Evolutionary conservation across 495 filamentous ascomycete species (phyloP).

Genomic region (Amniculicola lignicola): DNA sequence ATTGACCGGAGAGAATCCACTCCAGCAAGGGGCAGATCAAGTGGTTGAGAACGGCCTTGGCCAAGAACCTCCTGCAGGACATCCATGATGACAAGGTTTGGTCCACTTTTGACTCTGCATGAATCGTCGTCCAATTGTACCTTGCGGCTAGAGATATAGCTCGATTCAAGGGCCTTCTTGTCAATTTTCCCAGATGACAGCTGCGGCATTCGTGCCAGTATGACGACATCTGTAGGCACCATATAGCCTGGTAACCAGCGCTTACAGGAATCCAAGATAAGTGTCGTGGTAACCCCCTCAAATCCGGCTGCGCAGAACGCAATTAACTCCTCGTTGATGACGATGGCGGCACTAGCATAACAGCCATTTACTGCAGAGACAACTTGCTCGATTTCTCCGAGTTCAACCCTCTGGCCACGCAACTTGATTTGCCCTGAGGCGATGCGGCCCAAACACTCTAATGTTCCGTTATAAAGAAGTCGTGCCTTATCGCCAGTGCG

Average conservation of each 20-base stretch:
- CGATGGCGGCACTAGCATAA: conserved; percentile 55
- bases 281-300: conserved; percentile 33
- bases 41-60: conserved; percentile 38
- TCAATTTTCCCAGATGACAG: conserved; percentile 79
- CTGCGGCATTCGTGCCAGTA: conserved; percentile 60
- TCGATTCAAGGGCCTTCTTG: conserved; percentile 56
- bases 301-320: conserved; percentile 60
- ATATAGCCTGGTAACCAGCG: conserved; percentile 75
- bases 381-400: conserved; percentile 77
- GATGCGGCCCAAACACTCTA: conserved; percentile 83
- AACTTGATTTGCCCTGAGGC: conserved; percentile 76
- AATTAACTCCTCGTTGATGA: conserved; percentile 60
- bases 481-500: conserved; percentile 81
- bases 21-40: conserved; percentile 53
- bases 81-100: conserved; percentile 9
- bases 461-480: conserved; percentile 60
- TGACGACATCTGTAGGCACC: conserved; percentile 67
- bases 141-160: conserved; percentile 44
- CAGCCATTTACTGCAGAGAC: conserved; percentile 54
- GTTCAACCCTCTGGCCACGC: conserved; percentile 75
- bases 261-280: conserved; percentile 57
- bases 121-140: not conserved
- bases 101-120: not conserved
- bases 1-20: conserved; percentile 75
- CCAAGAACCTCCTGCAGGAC: conserved; percentile 54